These are phyloP conservation scores for Cladosporium sp. DNA, from an alignment of 2,329 filamentous ascomycete species.

Conservation along the genomic window DNA sequence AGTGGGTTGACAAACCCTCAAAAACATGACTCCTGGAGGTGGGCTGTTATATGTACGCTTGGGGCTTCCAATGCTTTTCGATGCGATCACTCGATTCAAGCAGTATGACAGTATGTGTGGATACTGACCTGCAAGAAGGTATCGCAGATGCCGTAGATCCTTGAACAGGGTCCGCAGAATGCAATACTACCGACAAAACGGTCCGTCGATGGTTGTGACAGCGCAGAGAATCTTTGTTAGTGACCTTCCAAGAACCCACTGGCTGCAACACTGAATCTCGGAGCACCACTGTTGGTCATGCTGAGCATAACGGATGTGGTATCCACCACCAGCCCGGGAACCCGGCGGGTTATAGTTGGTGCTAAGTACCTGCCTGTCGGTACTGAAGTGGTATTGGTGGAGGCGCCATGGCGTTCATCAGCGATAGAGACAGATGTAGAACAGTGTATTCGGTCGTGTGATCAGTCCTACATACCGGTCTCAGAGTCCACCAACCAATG, in stretches of 20 bases:
- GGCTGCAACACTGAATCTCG: not conserved
- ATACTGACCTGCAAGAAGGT: conserved; percentile 1
- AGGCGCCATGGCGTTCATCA: not conserved
- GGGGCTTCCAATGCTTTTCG: not conserved
- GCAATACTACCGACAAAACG: not conserved
- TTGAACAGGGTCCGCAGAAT: not conserved
- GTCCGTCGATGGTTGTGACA: not conserved
- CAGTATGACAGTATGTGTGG: conserved; percentile 7
- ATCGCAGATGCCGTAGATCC: conserved; percentile 8
- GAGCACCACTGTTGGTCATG: not conserved
- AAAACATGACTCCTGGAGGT: not conserved
- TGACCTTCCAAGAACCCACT: not conserved
- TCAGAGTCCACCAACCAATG: not conserved
- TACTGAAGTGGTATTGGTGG: not conserved
- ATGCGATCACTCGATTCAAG: not conserved
- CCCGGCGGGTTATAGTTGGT: conserved; percentile 14
- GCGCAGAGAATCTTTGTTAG: not conserved
- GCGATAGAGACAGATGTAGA: not conserved
- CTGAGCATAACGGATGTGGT: not conserved
- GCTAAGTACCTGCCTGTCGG: conserved; percentile 5
- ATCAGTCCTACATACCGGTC: not conserved
- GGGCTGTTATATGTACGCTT: not conserved
- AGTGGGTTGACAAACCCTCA: not conserved
- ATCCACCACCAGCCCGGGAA: conserved; percentile 3
- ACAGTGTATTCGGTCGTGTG: not conserved